phyloP scores from a whole-genome alignment of 2,329 filamentous ascomycete species.

The Sphaerulina populicola region DNA sequence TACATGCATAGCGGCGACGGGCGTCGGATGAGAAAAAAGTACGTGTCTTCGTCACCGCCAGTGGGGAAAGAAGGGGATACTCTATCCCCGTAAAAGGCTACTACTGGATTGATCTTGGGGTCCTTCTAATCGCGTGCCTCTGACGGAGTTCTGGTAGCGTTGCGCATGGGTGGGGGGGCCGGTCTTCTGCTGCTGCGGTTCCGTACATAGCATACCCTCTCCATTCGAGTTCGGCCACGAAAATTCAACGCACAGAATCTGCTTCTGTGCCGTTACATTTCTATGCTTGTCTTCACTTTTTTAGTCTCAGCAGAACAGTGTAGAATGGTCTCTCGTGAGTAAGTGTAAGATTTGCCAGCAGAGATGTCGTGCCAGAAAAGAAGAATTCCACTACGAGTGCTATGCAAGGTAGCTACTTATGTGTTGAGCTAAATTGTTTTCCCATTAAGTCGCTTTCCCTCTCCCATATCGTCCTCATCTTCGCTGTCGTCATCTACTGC shows the following conservation, averaged over 20 bases:
- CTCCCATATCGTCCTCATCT: conserved; percentile 51
- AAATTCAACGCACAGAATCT: not conserved
- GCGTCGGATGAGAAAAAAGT: conserved; percentile 1
- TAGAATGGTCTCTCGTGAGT: not conserved
- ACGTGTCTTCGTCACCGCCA: not conserved
- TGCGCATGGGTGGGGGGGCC: not conserved
- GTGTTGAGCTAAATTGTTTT: not conserved
- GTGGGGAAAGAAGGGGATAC: not conserved
- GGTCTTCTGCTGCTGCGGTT: not conserved
- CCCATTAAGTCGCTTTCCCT: not conserved
- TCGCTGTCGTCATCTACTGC: conserved; percentile 83
- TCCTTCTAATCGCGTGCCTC: not conserved
- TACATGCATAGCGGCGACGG: conserved; percentile 6
- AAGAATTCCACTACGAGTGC: not conserved
- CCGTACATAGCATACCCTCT: conserved; percentile 5
- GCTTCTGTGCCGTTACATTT: not conserved
- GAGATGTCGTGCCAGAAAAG: not conserved
- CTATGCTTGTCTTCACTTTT: not conserved
- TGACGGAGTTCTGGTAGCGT: not conserved
- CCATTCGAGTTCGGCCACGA: not conserved
- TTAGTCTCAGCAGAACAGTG: not conserved
- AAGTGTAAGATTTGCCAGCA: too few species aligned
- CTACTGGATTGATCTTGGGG: not conserved
- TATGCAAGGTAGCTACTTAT: not conserved
- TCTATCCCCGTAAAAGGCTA: not conserved